Base-by-base conservation (phyloP, 148 eudicot genomes). In the Diospyros kaki region DNA sequence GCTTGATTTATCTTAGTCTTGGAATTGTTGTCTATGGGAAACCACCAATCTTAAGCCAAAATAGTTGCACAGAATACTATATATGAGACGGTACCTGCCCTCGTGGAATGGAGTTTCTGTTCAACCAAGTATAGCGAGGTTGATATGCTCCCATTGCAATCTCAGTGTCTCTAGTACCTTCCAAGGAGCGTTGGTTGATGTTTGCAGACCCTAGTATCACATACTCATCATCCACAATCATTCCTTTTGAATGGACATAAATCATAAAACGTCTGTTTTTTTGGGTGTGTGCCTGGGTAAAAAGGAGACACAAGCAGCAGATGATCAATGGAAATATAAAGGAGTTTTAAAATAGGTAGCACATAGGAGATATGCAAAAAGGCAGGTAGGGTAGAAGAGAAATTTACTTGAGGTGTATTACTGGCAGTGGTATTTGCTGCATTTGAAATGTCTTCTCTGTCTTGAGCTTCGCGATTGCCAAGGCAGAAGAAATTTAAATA, bases 91-190 rank as follows among this genome's bases (percentile, higher is more conserved):
- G 46, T 83, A 94, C 98, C 93, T 94, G 98, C 15, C 94, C 98
- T 4, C 66, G 79, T 61, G 97, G 97, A 75, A 76, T 73, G 58
- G 75, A 63, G 12, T 66, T 73, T 71, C 75, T 83, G 15, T 58
- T 79, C 17, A 85, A 90, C 91, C 93, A 94, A 43, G 93, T 91
- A 78, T 94, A 74, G 28, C 78, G 79, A 58, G 98, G 95, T 81
- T 94, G 98, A 88, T 90, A 94, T 4, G 93, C 93, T 6, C 98
- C 98, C 90, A 88, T 90, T 15, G 97, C 97, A 74, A 94, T 94
- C 77, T 94, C 98, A 66, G 94, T 94, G 78, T 94, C 97, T 73
- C 98, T 80, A 50, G 90, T 87, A 63, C 98, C 98, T 68, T 86
- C 98, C 77, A 94, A 78, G 40, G 98, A 94, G 40, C 97, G 91